Conservation (phyloP, 352 stramenopile genomes). For the Phytophthora capsici region DNA sequence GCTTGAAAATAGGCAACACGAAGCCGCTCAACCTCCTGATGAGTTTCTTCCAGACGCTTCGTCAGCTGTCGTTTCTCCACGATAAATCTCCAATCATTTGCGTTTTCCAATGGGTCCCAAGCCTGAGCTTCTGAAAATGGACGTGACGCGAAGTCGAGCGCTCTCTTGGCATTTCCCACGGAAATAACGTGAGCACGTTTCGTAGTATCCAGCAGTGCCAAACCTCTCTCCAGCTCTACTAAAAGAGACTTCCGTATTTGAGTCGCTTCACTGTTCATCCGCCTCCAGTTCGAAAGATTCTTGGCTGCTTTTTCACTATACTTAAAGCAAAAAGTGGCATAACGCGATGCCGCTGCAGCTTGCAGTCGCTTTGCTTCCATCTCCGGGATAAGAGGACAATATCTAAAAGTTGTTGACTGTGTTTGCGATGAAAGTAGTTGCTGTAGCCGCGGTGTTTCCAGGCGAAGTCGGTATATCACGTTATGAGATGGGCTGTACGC, state of each 20-base stretch:
- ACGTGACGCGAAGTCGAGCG: constrained; percentile 60
- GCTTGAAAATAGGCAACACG: constrained; percentile 70
- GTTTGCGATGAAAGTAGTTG: constrained; percentile 43
- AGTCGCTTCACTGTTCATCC: constrained; percentile 45
- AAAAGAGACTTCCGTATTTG: constrained; percentile 44
- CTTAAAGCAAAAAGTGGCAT: constrained; percentile 33
- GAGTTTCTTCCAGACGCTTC: constrained; percentile 43
- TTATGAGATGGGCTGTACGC: constrained; percentile 71
- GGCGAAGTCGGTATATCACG: constrained; percentile 52
- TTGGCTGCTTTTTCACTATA: constrained; percentile 25
- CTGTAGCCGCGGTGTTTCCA: constrained; percentile 52
- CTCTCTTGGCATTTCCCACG: constrained; percentile 45
- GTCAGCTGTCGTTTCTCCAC: constrained; percentile 65
- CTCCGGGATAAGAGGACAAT: constrained; percentile 23
- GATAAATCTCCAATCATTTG: constrained; percentile 76
- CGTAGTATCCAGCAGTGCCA: constrained; percentile 24
- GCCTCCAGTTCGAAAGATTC: constrained; percentile 47
- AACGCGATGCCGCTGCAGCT: constrained; percentile 19
- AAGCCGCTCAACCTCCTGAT: constrained; percentile 49
- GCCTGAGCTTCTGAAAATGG: constrained; percentile 68
- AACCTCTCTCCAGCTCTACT: constrained; percentile 34
- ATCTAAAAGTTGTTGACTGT: neutral
- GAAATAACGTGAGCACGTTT: constrained; percentile 32
- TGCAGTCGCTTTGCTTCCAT: constrained; percentile 26
- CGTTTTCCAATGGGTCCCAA: constrained; percentile 84